Percentiles rank a stretch among this genome's conserved stretches.
Evolutionary conservation across 1,284 basidiomycete species (phyloP).

Genomic region (Porphyrellus sp.): DNA sequence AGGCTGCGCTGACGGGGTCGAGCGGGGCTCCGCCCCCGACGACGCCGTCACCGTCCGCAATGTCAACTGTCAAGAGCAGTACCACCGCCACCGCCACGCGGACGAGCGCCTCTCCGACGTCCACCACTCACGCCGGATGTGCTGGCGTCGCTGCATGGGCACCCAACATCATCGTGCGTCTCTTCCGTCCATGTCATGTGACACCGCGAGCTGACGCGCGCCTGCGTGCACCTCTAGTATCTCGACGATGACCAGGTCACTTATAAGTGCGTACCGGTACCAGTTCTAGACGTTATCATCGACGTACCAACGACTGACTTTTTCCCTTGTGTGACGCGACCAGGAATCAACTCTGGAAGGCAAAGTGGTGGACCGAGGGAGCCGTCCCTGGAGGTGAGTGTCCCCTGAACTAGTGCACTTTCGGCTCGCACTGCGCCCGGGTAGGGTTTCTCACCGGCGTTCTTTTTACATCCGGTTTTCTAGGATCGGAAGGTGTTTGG

Average conservation of each 20-base stretch:
- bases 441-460: not conserved
- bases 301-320: not conserved
- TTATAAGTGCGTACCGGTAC: conserved; percentile 30
- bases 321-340: no score
- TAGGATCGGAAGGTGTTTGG: conserved; percentile 10
- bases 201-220: no score
- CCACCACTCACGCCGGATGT: not conserved
- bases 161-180: no score
- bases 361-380: conserved; percentile 20
- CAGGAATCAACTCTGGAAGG: conserved; percentile 10
- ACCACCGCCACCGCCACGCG: conserved; percentile 23
- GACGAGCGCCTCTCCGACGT: conserved; percentile 21
- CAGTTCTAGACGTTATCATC: no score
- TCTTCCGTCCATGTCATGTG: not conserved
- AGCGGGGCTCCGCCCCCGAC: conserved; percentile 11
- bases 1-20: conserved; percentile 43
- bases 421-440: not conserved
- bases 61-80: conserved; percentile 17
- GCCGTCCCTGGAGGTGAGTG: conserved; percentile 9
- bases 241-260: conserved; percentile 43
- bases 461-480: not conserved
- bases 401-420: not conserved
- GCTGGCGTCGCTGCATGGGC: no score
- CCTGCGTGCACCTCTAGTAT: no score
- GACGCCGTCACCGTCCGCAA: conserved; percentile 8